Base-by-base conservation (phyloP, 2,329 filamentous ascomycete genomes). In the Alternaria panax region DNA sequence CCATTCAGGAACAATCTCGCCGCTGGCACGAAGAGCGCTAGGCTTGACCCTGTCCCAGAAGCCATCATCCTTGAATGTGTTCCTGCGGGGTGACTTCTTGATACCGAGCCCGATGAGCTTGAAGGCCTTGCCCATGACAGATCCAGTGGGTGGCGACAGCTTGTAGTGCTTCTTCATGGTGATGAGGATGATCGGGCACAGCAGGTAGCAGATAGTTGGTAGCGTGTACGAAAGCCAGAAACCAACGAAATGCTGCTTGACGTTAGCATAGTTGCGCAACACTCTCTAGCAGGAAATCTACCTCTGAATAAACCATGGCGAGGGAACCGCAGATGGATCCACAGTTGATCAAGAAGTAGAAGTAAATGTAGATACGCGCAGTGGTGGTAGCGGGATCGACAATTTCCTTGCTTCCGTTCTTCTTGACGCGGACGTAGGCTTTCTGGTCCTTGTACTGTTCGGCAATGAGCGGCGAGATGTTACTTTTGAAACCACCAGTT, bases 141-240 rank as follows among this genome's bases (percentile, higher is more conserved):
- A 92, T 5, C 90, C 92, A 22, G 86, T 88, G 0, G 92, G 90
- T 5, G 89, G 88, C 4, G 81, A 81, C 11, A 86, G 83, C 60
- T 82, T 82, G 79, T 92, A 92, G 22, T 91, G 90, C 61, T 74
- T 84, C 71, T 88, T 89, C 74, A 86, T 85, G 69, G 84, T 83
- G 54, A 86, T 76, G 38, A 84, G 78, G 40, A 92, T 80, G 6
- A 90, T 81, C 0, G 85, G 59, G 54, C 86, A 87, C 41, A 86
- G 45, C 12, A 86, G 79, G 80, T 90, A 90, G 70, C 90, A 80
- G 51, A 82, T 74, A 0, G 90, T 92, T 3, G 90, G 90, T 9
- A 92, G 81, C 12, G 89, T 80, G 79, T 83, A 92, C 1, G 89
- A 85, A 12, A 92, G 82, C 87, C 87, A 93, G 81, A 91, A 93